Evolutionary conservation across 768 basidiomycete species (phyloP), one percentile per base, ranked within the genome.

Genomic region (Russula sp.): DNA sequence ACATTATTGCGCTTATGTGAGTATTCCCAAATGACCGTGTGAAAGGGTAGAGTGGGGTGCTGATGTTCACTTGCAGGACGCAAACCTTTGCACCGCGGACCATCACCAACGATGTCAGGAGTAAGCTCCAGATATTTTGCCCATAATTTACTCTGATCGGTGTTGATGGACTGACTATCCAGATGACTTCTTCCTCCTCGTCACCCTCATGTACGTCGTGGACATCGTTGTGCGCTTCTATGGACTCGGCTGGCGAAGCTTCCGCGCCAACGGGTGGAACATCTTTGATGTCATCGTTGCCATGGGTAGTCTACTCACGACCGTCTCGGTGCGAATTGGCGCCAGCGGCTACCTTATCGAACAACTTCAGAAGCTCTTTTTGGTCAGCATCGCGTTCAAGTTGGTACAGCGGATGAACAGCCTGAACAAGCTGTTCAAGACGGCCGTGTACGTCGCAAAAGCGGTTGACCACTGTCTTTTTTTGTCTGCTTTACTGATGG

Each of bases 341-440:
- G 74, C 76, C 2, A 74, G 73, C 22, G 79, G 79, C 32, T 84
- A 84, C 64, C 73, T 71, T 4, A 76, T 79, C 18, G 76, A 85
- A 64, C 87, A 91, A 64, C 77, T 92, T 1, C 88, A 94, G 69
- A 93, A 93, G 73, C 78, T 98, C 10, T 98, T 98, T 74, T 80
- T 98, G 34, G 93, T 95, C 68, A 84, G 87, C 68, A 92, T 98
- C 61, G 86, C 92, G 0, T 88, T 98, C 81, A 98, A 98, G 73
- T 82, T 98, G 11, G 90, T 97, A 0, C 92, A 98, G 69, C 81
- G 89, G 45, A 87, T 87, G 62, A 86, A 91, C 69, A 85, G 84
- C 64, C 77, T 98, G 64, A 98, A 98, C 69, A 92, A 95, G 75
- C 78, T 98, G 18, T 98, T 98, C 82, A 98, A 98, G 76, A 97